Evolutionary conservation across 2,329 filamentous ascomycete species (phyloP), one percentile per base, ranked within the genome.

Genomic region (Diaporthe sp.): DNA sequence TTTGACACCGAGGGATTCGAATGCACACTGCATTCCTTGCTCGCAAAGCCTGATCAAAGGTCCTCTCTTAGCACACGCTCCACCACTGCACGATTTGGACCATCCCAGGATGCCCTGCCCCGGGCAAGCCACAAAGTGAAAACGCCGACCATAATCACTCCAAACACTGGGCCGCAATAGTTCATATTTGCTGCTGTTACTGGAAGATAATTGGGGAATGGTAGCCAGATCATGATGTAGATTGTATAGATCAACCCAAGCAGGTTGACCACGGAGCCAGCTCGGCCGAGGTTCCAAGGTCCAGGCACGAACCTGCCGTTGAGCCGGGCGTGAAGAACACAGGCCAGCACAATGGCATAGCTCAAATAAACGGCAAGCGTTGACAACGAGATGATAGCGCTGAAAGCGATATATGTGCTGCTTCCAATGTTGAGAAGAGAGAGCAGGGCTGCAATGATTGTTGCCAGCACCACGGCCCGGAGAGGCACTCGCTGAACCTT

Each of bases 391-490:
- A 83, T 80, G 38, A 86, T 82, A 15, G 84, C 84, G n/a, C 80
- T 80, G 40, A 86, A 82, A 2, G 84, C 85, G 19, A 78, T 76
- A 52, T 78, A 78, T 3, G 82, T 80, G 15, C 79, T 80, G 19
- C 80, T 82, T 13, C 82, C 84, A 64, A 86, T 80, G 61, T 85
- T 85, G 52, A 86, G 80, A 10, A 83, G 77, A 30, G 83, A 79
- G 15, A 86, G 78, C 19, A 82, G 38, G 61, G 82, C 75, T 35
- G 82, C 80, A 47, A 84, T 79, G 2, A 77, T 67, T 40, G 79
- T 79, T 17, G 82, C 80, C 15, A 85, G 77, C 55, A 81, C 78
- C 30, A 86, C 80, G 9, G 84, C 82, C 9, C 84, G 83, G 52
- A 82, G 78, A 0, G 85, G 85, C 60, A 84, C 81, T 66, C 79